Base-by-base conservation (phyloP, 2,329 filamentous ascomycete genomes). In the Fusarium pininemorale region DNA sequence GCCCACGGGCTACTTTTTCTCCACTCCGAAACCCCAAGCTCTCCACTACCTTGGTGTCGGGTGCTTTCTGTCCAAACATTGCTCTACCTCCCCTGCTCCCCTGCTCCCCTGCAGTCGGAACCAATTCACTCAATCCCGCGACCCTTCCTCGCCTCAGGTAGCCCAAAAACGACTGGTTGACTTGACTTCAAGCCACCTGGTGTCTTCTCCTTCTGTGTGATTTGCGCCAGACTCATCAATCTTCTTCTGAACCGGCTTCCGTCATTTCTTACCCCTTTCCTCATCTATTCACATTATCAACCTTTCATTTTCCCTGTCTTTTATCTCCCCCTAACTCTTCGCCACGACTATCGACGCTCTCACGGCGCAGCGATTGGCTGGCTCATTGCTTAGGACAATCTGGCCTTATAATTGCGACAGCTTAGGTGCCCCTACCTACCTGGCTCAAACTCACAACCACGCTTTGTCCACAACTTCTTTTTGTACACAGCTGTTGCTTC, bases 171-270 rank as follows among this genome's bases (percentile, higher is more conserved):
- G 69, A 76, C 75, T 78, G 77, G 76, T 61, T 66, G 66, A 67
- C 61, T 63, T 66, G 62, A 70, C 66, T 79, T 80, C 70, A 78
- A 80, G 79, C 79, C 79, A 80, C 79, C 78, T 80, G 79, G 79
- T 80, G 76, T 80, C 69, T 80, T 80, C 74, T 77, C 77, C 75
- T 77, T 77, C 73, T 76, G 66, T 65, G 66, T 67, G 61, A 72
- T 70, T 78, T 74, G 78, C 76, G 68, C 77, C 73, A 76, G 64
- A 70, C 70, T 73, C 54, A 71, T 63, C 72, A 67, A 61, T 62
- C 73, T 58, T 69, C 64, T 63, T 66, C 38, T 58, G 60, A 70
- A 75, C 72, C 32, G 53, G 66, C 74, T 71, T 53, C 62, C 22
- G 41, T 68, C 61, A 64, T 44, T 32, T 48, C 62, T 56, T 55